Evolutionary conservation across 2,329 filamentous ascomycete genomes (phyloP).

Genomic region (Trichoderma citrinoviride): DNA sequence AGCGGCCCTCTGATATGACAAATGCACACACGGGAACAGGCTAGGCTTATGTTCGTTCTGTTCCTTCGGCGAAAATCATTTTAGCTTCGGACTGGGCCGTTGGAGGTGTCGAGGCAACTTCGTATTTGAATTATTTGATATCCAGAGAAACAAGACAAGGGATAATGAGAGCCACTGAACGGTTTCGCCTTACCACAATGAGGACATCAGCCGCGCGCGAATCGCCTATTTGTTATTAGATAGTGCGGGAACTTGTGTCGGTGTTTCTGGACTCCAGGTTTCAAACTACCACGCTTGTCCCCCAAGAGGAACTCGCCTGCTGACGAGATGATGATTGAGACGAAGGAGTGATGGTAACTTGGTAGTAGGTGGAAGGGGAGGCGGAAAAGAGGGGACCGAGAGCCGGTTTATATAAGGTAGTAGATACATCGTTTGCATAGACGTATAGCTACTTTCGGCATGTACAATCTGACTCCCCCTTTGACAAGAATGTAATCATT

Average conservation of each 20-base stretch:
- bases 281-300: neutral
- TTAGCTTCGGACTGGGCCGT: neutral
- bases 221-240: neutral
- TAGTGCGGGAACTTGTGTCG: neutral
- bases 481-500: neutral
- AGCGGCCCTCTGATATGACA: conserved; percentile 2
- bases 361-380: too few relatives aligned
- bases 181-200: neutral
- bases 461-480: neutral
- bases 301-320: neutral
- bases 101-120: neutral
- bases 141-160: neutral
- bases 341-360: neutral
- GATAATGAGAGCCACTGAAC: neutral
- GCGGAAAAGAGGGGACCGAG: neutral
- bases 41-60: neutral
- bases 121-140: neutral
- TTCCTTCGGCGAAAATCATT: neutral
- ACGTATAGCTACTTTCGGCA: too few relatives aligned
- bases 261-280: neutral
- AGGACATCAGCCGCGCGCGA: neutral
- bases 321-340: neutral
- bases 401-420: neutral
- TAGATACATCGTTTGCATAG: neutral
- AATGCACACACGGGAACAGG: neutral